Evolutionary conservation across 2,329 filamentous ascomycete species (phyloP).

Genomic region (Stachybotrys elegans): DNA sequence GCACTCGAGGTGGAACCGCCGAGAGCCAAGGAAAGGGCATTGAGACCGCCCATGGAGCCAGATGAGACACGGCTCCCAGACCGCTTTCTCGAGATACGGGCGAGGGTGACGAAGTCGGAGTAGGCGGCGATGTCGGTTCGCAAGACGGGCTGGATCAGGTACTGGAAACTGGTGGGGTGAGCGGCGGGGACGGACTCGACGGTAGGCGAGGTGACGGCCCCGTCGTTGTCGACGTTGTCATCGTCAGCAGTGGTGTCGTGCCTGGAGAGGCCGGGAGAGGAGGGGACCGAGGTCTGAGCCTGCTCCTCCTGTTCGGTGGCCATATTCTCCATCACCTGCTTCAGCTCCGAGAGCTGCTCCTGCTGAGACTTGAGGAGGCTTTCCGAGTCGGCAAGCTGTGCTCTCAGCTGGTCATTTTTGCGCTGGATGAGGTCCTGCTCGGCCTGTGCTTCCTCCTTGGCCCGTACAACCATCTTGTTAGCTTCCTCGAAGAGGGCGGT

Average conservation of each 20-base stretch:
- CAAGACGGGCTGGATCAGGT: conserved; percentile 78
- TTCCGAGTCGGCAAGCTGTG: conserved; percentile 84
- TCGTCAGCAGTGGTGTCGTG: conserved; percentile 53
- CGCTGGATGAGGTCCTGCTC: conserved; percentile 77
- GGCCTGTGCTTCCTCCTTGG: conserved; percentile 81
- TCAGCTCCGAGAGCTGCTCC: conserved; percentile 87
- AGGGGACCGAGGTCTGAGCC: conserved; percentile 68
- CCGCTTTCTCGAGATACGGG: conserved; percentile 61
- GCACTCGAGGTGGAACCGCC: conserved; percentile 42
- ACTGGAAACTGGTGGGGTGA: conserved; percentile 67
- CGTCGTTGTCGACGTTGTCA: conserved; percentile 18
- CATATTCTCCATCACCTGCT: conserved; percentile 88
- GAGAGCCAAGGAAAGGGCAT: conserved; percentile 38
- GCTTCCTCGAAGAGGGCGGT: conserved; percentile 96
- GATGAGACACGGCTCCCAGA: conserved; percentile 63
- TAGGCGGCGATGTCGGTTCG: conserved; percentile 77
- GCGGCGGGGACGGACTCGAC: conserved; percentile 45
- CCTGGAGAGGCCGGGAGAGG: conserved; percentile 71
- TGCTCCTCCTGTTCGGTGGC: conserved; percentile 67
- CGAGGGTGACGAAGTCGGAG: conserved; percentile 77
- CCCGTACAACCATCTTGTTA: conserved; percentile 90
- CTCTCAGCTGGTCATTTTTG: conserved; percentile 81
- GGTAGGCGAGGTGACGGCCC: conserved; percentile 29
- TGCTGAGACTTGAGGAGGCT: conserved; percentile 81
- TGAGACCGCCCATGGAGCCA: conserved; percentile 55